phyloP scores from a whole-genome alignment of 805 yeast species.

The Ogataea trehaloabstinens region DNA sequence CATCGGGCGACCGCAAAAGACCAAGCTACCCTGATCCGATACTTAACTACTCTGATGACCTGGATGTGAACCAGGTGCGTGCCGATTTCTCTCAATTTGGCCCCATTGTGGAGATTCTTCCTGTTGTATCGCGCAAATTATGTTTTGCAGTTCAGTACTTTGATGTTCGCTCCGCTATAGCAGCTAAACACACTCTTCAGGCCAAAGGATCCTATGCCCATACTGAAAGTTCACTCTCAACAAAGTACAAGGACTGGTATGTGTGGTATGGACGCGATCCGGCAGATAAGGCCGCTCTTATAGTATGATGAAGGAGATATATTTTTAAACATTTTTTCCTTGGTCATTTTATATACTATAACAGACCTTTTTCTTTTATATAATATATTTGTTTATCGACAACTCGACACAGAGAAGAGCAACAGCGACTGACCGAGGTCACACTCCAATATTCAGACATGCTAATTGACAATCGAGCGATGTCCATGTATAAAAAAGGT shows the following conservation, averaged over 20 bases:
- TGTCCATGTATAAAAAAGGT: too few relatives aligned
- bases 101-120: slow-evolving; percentile 55
- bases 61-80: slow-evolving; percentile 44
- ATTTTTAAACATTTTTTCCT: neutral
- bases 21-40: slow-evolving; percentile 42
- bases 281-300: slow-evolving; percentile 46
- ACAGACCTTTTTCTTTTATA: slow-evolving; percentile 6
- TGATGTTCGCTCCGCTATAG: slow-evolving; percentile 58
- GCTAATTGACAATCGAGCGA: too few relatives aligned
- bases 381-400: slow-evolving; percentile 7
- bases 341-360: too few relatives aligned
- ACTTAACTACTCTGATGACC: slow-evolving; percentile 39
- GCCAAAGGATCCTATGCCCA: slow-evolving; percentile 16
- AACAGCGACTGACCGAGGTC: too few relatives aligned
- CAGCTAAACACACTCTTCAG: slow-evolving; percentile 50
- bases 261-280: slow-evolving; percentile 67
- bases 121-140: slow-evolving; percentile 64
- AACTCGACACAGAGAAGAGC: too few relatives aligned
- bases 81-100: slow-evolving; percentile 59
- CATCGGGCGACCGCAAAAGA: slow-evolving; percentile 16
- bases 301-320: slow-evolving; percentile 4
- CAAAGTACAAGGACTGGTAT: slow-evolving; percentile 58
- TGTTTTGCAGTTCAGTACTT: slow-evolving; percentile 60
- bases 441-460: too few relatives aligned
- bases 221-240: slow-evolving; percentile 25